Evolutionary conservation across 1,139 yeast genomes (phyloP), one percentile per base, ranked within the genome.

Genomic region (Kodamaea suecica): DNA sequence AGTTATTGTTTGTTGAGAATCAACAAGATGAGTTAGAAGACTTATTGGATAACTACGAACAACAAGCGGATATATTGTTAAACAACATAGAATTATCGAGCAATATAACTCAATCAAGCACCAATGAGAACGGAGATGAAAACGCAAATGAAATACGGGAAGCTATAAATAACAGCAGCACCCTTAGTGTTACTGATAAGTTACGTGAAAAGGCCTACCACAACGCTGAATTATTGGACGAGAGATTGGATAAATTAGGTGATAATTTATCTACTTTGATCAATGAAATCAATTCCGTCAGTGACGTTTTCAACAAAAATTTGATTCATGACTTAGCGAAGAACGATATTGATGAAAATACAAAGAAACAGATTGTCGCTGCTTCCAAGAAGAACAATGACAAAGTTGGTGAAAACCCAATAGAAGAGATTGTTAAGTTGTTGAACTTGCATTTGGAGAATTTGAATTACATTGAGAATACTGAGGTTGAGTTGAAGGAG

Each of bases 11-110:
- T 54, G 85, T 92, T 33, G 95, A 85, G 52, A 80, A 84, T 48
- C 98, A 94, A 55, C 98, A 94, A 55, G 87, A 84, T 44, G 98
- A 92, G 52, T 68, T 92, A 36, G 97, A 90, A 43, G 70, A 76
- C 17, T 71, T 92, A 47, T 73, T 92, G 43, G 87, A 84, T 47
- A 83, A 81, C 44, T 90, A 90, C 53, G 98, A 92, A 58, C 76
- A 72, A 42, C 95, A 87, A 57, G 92, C 95, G 0, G 90, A 86
- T 44, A 59, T 70, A 8, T 56, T 78, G 36, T 62, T 78, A 39
- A 66, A 55, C 42, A 66, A 66, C 37, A 59, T 70, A 42, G 73
- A 78, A 46, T 35, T 53, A 27, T 45, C 49, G 29, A 45, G 42
- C 32, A 37, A 32, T 10, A 40, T 17, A 47, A 41, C 28, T 30